These are phyloP conservation scores for Leccinellum luteum DNA, from an alignment of 768 basidiomycete genomes.

Conservation along the genomic window DNA sequence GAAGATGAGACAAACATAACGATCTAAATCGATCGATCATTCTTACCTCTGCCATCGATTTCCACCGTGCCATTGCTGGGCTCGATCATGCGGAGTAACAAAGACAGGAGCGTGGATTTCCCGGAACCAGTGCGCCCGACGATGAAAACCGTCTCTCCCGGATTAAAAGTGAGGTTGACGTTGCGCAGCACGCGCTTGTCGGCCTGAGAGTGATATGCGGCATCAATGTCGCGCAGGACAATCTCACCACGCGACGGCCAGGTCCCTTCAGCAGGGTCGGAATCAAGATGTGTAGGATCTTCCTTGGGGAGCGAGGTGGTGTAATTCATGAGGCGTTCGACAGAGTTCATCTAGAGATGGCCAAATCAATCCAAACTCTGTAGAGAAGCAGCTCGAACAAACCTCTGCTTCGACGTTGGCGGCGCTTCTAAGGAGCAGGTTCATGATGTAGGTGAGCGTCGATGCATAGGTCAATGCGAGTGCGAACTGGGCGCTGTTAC, in stretches of 20 bases:
- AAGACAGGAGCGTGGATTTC: conserved; percentile 65
- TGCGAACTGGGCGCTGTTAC: conserved; percentile 22
- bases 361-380: background rate
- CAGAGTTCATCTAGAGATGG: conserved; percentile 25
- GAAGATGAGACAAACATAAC: conserved; percentile 50
- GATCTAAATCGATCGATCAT: conserved; percentile 34
- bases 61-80: conserved; percentile 69
- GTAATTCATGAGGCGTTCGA: conserved; percentile 30
- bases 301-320: conserved; percentile 23
- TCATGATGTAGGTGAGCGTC: conserved; percentile 27
- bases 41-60: conserved; percentile 61
- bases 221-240: conserved; percentile 55
- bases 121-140: conserved; percentile 78
- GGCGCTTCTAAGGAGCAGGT: conserved; percentile 26
- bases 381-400: background rate
- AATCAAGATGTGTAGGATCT: conserved; percentile 18
- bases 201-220: conserved; percentile 72
- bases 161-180: conserved; percentile 63
- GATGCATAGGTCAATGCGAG: conserved; percentile 30
- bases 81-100: conserved; percentile 77
- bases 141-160: conserved; percentile 71
- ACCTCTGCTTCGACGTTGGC: conserved; percentile 30
- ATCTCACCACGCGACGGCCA: conserved; percentile 56
- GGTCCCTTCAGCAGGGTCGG: conserved; percentile 18
- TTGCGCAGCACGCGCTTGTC: conserved; percentile 56